These are phyloP conservation scores for Dothideomycetidae sp. DNA, from an alignment of 2,329 filamentous ascomycete genomes.

Conservation along the genomic window DNA sequence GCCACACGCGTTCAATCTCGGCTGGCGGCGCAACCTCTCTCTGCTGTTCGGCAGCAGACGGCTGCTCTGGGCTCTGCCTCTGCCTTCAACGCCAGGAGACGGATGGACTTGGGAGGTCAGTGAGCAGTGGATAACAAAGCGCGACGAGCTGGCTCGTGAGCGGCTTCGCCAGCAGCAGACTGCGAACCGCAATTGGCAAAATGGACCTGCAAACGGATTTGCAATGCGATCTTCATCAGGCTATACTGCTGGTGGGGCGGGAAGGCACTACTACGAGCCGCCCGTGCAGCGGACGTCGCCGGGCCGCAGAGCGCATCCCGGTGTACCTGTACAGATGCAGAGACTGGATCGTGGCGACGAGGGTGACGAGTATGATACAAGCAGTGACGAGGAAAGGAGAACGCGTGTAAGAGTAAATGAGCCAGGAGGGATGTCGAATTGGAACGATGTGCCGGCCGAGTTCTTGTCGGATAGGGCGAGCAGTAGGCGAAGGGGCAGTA, in stretches of 20 bases:
- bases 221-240: background rate
- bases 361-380: constrained; percentile 15
- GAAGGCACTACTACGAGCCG: constrained; percentile 7
- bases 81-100: constrained; percentile 77
- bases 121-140: constrained; percentile 58
- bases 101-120: constrained; percentile 91
- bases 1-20: constrained; percentile 86
- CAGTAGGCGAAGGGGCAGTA: constrained; percentile 15
- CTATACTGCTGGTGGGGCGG: constrained; percentile 1
- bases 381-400: constrained; percentile 23
- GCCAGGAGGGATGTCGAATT: constrained; percentile 24
- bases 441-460: constrained; percentile 37
- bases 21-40: constrained; percentile 61
- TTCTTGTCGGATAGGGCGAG: constrained; percentile 21
- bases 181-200: constrained; percentile 18
- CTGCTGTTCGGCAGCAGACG: constrained; percentile 69
- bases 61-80: constrained; percentile 62
- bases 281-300: constrained; percentile 5
- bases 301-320: constrained; percentile 27
- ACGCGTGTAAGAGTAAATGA: constrained; percentile 13
- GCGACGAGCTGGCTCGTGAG: constrained; percentile 40
- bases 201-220: constrained; percentile 4
- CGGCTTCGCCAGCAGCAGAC: constrained; percentile 25
- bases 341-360: constrained; percentile 23
- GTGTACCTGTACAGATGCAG: constrained; percentile 27